Evolutionary conservation across 495 filamentous ascomycete genomes (phyloP), one percentile per base, ranked within the genome.

Genomic region (Trichocladium uniseriatum): DNA sequence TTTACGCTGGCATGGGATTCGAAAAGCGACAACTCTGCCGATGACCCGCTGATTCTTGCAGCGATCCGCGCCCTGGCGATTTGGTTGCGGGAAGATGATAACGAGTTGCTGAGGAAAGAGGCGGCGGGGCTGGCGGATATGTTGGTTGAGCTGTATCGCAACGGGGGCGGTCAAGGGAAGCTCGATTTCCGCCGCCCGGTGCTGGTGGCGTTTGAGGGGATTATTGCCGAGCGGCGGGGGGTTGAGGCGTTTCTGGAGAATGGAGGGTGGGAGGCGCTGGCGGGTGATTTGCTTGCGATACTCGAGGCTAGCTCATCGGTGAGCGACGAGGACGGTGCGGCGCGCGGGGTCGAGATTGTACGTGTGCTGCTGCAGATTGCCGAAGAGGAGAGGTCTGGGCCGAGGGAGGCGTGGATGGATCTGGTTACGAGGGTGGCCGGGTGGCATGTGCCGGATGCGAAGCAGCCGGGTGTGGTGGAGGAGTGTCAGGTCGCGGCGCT

Each of bases 81-180:
- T 21, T 84, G 81, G 78, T 60, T 84, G 14, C 69, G 75, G 13
- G 78, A 83, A 36, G 82, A 84, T 34, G 80, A 83, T 37, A 78
- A 77, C 39, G 70, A 77, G n/a, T 54, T 60, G 6, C 52, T 83
- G 35, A 55, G 77, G 6, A 60, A 60, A 28, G 79, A 84, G 54
- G 71, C 68, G 16, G 67, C 68, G 0, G 79, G 80, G 0, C 54
- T 82, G 28, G 68, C 67, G 48, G 81, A 84, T 54, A 70, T 82
- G 55, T 68, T 83, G 15, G 47, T 81, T 16, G 76, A 74, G 1
- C 51, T 84, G 6, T 83, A 82, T 58, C 63, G 54, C 14, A 46
- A 35, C 3, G 9, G 38, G 47, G 1, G 22, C 40, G 45, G 27
- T 7, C 38, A 50, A 0, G 51, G 56, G 16, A 46, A 43, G 19